A percentile compares a stretch with the other conserved stretches of the same genome.
Conservation (phyloP, 2,329 filamentous ascomycete genomes). For the Tolypocladium paradoxum region DNA sequence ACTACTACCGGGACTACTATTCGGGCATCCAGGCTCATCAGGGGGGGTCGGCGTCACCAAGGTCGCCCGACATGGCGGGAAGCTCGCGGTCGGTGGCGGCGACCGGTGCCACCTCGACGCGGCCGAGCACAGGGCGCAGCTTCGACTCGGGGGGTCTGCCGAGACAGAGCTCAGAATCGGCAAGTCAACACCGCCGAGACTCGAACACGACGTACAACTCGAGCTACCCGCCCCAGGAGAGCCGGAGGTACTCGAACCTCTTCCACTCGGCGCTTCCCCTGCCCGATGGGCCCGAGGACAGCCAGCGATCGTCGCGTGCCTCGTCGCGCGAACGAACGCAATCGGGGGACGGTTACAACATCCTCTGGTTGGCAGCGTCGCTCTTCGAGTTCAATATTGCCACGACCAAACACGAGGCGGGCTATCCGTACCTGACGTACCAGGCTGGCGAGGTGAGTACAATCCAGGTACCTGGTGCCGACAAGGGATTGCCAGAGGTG, state of each 20-base stretch:
- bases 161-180: constrained; percentile 42
- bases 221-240: constrained; percentile 31
- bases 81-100: constrained; percentile 37
- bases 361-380: constrained; percentile 85
- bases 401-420: constrained; percentile 80
- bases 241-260: constrained; percentile 57
- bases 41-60: constrained; percentile 47
- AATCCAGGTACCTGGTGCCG: too few species aligned
- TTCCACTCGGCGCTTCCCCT: constrained; percentile 84
- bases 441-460: constrained; percentile 71
- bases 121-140: constrained; percentile 51
- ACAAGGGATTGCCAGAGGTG: background rate
- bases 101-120: constrained; percentile 25
- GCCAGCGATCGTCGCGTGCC: constrained; percentile 42
- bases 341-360: constrained; percentile 49
- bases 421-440: constrained; percentile 93
- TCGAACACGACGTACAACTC: constrained; percentile 46
- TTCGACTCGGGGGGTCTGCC: constrained; percentile 41
- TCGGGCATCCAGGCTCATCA: constrained; percentile 25
- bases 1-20: constrained; percentile 47
- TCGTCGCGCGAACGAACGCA: constrained; percentile 48
- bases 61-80: constrained; percentile 40
- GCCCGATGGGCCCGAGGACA: constrained; percentile 52
- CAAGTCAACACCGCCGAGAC: constrained; percentile 35
- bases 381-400: constrained; percentile 97